A percentile compares a stretch with the other conserved stretches of the same genome.
Conservation (phyloP, 2,329 filamentous ascomycete genomes). For the Graphium sp. region DNA sequence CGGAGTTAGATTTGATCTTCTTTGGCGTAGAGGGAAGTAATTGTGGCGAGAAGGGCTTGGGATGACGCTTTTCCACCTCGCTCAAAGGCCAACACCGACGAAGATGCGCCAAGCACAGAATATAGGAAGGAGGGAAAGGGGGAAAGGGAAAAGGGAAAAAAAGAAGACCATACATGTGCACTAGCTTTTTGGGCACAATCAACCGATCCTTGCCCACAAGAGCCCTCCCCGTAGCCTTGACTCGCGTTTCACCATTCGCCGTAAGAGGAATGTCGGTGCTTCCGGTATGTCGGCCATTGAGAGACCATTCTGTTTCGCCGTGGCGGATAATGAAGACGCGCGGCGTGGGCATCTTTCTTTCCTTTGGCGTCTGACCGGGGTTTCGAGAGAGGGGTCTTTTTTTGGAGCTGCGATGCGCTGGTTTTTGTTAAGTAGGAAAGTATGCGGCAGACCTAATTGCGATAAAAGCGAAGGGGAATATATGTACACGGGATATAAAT, state of each 20-base stretch:
- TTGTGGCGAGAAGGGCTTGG: too few relatives aligned
- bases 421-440: too few relatives aligned
- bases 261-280: constrained; percentile 77
- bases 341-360: constrained; percentile 30
- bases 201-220: constrained; percentile 71
- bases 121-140: constrained; percentile 3
- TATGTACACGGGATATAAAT: too few relatives aligned
- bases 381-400: too few relatives aligned
- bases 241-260: constrained; percentile 59
- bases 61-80: too few relatives aligned
- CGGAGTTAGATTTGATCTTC: too few relatives aligned
- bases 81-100: background rate
- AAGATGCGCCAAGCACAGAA: constrained; percentile 3
- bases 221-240: constrained; percentile 62
- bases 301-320: constrained; percentile 91
- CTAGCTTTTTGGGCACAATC: constrained; percentile 67
- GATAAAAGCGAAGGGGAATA: too few relatives aligned
- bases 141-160: background rate
- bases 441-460: too few relatives aligned
- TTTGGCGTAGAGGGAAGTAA: too few relatives aligned
- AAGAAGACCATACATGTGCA: constrained; percentile 51
- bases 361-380: too few relatives aligned
- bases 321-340: constrained; percentile 74
- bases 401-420: too few relatives aligned
- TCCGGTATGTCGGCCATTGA: constrained; percentile 73